Conservation (phyloP, 768 basidiomycete species). For the Lyophyllum atratum region DNA sequence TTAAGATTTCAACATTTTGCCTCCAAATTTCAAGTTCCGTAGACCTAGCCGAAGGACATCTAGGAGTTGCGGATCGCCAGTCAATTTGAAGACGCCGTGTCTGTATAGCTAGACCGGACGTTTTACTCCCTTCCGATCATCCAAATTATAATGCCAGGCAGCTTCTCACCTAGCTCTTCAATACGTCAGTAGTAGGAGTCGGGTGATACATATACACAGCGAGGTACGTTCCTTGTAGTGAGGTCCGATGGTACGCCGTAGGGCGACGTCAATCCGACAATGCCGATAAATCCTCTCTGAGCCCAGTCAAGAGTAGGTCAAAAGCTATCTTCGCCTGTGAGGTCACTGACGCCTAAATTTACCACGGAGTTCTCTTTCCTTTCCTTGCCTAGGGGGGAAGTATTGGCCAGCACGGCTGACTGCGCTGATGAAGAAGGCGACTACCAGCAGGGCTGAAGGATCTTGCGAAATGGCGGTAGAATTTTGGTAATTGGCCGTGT, state of each 20-base stretch:
- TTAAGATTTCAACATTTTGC: neutral
- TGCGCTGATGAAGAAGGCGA: constrained; percentile 6
- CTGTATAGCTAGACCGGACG: neutral
- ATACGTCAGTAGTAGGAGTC: no score
- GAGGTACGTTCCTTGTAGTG: no score
- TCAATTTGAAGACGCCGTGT: no score
- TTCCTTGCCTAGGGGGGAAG: constrained; percentile 16
- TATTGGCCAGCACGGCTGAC: neutral
- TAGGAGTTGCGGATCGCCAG: neutral
- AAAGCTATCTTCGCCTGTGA: constrained; percentile 22
- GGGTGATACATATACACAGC: no score
- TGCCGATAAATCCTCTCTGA: no score
- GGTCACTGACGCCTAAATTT: constrained; percentile 22
- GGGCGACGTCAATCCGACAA: no score
- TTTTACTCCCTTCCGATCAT: neutral
- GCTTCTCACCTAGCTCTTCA: no score
- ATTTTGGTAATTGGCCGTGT: neutral
- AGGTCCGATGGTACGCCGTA: no score
- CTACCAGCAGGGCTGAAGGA: constrained; percentile 13
- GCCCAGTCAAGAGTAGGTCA: constrained; percentile 3
- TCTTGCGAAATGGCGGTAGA: constrained; percentile 5
- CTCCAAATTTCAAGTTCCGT: neutral
- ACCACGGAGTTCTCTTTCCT: constrained; percentile 14
- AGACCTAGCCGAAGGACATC: neutral
- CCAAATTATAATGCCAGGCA: no score